Evolutionary conservation across 2,329 filamentous ascomycete genomes (phyloP), one percentile per base, ranked within the genome.

Genomic region (Stagonosporopsis chrysanthemi): DNA sequence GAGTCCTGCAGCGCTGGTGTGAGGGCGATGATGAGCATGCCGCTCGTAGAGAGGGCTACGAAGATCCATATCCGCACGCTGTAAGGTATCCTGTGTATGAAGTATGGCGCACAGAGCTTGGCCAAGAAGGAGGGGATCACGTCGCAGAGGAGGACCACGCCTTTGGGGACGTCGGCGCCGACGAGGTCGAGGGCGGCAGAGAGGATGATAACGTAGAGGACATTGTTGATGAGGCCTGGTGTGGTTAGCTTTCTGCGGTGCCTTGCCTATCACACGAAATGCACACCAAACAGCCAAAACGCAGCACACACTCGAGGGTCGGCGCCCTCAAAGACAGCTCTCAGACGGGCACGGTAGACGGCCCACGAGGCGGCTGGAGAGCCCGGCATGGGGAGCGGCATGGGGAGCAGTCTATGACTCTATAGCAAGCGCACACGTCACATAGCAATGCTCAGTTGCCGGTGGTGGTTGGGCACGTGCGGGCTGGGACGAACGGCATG

Each of bases 271-370:
- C n/a, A n/a, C n/a, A n/a, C n/a, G n/a, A n/a, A n/a, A n/a, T n/a
- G n/a, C n/a, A n/a, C 23, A 97, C 94, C 94, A 72, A 98, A 96
- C 2, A 97, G 82, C 93, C 93, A 98, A 72, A 98, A 98, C 26
- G 94, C 91, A 47, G 88, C 72, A 53, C 91, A 83, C 15, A 97
- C 90, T 47, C 88, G 82, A 1, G 84, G 83, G 69, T 96, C 88
- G 44, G 87, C 84, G 56, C 88, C 88, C 28, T 83, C 83, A 54
- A 95, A 86, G 42, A 90, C 68, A 19, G 83, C 79, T 46, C 78
- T 80, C 24, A 95, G 70, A 33, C 90, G 86, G 24, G 88, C 86
- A 56, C 83, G 82, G 76, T 91, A 94, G 54, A 86, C 75, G n/a
- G 86, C 84, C 89, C 90, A 93, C 44, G 90, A 91, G 4, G 90